These are phyloP conservation scores for Taphrina communis DNA, from an alignment of 1,139 yeast species.

Conservation along the genomic window DNA sequence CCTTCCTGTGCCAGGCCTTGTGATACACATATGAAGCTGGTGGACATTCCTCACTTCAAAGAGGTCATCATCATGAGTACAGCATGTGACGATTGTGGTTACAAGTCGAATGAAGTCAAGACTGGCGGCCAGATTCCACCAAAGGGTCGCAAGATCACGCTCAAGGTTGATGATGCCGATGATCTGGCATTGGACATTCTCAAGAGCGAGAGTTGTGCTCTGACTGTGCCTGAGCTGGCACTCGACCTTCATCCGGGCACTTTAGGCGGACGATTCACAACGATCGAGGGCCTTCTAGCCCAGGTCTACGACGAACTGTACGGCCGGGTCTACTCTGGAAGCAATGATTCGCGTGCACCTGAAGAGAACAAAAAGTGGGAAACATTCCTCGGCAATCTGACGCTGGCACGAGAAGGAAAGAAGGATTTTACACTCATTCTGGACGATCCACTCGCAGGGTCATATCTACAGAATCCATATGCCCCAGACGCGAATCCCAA, in stretches of 20 bases:
- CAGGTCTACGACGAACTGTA: conserved; percentile 92
- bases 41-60: conserved; percentile 95
- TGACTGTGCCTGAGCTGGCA: conserved; percentile 82
- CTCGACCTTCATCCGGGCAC: conserved; percentile 96
- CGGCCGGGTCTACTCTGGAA: conserved; percentile 79
- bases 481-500: conserved; percentile 99
- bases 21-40: conserved; percentile 95
- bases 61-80: conserved; percentile 98
- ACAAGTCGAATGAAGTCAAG: conserved; percentile 95
- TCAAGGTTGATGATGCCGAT: conserved; percentile 85
- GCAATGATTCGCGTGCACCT: conserved; percentile 89
- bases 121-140: conserved; percentile 97
- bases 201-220: conserved; percentile 84
- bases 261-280: conserved; percentile 96
- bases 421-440: conserved; percentile 80
- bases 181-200: conserved; percentile 93
- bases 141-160: conserved; percentile 74
- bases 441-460: conserved; percentile 94
- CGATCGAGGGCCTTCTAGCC: conserved; percentile 76
- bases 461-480: conserved; percentile 94
- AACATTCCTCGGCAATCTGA: conserved; percentile 71
- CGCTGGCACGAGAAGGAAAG: conserved; percentile 83
- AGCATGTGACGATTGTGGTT: conserved; percentile 89
- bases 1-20: conserved; percentile 81
- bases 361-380: conserved; percentile 81